Conservation (phyloP, 129 eudicot genomes). For the Helichrysum umbraculigerum region DNA sequence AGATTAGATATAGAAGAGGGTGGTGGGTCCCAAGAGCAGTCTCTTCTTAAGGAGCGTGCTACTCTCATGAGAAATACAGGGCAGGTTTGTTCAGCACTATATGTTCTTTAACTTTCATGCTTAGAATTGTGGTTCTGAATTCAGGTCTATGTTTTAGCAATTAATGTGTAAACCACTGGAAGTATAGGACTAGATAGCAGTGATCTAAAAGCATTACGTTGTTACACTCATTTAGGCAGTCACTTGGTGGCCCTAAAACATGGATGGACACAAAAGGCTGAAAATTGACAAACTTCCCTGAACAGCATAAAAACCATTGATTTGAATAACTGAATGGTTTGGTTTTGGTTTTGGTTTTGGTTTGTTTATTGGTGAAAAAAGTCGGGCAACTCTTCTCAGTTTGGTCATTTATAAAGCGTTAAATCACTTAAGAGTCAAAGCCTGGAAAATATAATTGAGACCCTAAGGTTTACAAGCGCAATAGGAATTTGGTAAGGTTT, state of each 20-base stretch:
- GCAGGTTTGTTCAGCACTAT: constrained; percentile 48
- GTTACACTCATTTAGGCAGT: not conserved
- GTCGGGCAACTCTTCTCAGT: not conserved
- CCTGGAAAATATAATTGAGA: not conserved
- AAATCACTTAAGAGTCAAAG: not conserved
- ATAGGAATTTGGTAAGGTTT: not conserved
- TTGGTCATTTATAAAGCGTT: not conserved
- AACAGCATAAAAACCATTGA: not conserved
- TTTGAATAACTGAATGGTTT: not conserved
- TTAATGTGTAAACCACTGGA: not conserved
- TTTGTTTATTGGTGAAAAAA: not conserved
- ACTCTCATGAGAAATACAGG: constrained; percentile 72
- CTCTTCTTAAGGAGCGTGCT: constrained; percentile 88
- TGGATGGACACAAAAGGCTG: not conserved
- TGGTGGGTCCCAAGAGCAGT: constrained; percentile 67
- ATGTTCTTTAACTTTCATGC: not conserved
- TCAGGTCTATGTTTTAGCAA: not conserved
- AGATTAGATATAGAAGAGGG: constrained; percentile 93
- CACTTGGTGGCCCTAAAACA: not conserved
- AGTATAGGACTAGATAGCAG: not conserved
- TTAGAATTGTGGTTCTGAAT: constrained; percentile 3
- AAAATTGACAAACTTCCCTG: not conserved
- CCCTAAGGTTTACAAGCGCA: not conserved
- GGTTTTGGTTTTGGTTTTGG: not conserved
- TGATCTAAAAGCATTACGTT: not conserved